These are phyloP conservation scores for Saccharum spontaneum DNA, from an alignment of 176 grass and related monocot genomes.

Conservation along the genomic window DNA sequence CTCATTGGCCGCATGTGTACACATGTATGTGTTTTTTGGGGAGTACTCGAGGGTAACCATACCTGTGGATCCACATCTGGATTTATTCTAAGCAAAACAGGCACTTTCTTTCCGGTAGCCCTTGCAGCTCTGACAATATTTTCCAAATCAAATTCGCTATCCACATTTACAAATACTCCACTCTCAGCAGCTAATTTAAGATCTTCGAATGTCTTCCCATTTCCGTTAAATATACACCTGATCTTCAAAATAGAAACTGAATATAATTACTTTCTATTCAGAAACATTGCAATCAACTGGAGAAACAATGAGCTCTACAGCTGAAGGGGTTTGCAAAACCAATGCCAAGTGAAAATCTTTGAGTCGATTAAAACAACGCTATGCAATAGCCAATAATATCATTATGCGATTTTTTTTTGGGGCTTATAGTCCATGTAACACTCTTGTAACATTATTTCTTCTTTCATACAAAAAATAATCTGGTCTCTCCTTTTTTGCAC, in stretches of 20 bases:
- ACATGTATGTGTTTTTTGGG: neutral
- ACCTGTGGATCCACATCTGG: constrained; percentile 99
- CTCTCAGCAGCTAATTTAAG: constrained; percentile 86
- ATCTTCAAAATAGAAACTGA: constrained; percentile 49
- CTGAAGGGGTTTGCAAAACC: neutral
- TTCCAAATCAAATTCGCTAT: constrained; percentile 98
- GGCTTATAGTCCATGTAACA: neutral
- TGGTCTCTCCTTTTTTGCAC: neutral
- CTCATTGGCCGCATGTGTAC: neutral
- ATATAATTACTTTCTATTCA: neutral
- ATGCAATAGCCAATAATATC: neutral
- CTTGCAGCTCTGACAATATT: constrained; percentile 82
- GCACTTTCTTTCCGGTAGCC: constrained; percentile 71
- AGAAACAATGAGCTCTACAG: constrained; percentile 2
- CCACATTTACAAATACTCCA: constrained; percentile 92
- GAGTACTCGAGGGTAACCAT: neutral
- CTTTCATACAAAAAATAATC: neutral
- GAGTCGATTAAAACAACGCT: neutral
- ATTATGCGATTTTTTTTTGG: neutral
- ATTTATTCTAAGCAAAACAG: constrained; percentile 96
- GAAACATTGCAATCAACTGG: neutral
- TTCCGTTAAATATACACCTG: constrained; percentile 99
- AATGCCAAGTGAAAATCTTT: neutral
- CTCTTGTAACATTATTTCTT: neutral
- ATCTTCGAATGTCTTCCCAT: constrained; percentile 87